These are phyloP conservation scores for Euphorbia corollata DNA, from an alignment of 441 rosid species.

Conservation along the genomic window DNA sequence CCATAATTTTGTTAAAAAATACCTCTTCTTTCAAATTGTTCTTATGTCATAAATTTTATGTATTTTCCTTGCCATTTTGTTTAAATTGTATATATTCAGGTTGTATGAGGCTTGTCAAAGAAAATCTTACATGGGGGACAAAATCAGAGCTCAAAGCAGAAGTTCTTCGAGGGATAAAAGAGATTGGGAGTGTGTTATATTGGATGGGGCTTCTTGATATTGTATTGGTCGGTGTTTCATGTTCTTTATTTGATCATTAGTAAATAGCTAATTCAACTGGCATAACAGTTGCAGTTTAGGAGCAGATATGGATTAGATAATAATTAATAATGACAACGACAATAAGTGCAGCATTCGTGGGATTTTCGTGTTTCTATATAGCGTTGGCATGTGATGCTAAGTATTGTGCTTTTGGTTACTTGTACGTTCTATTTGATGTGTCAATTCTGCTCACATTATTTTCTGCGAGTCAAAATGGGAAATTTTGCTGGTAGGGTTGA, in stretches of 20 bases:
- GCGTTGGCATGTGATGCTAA: slow-evolving; percentile 9
- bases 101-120: slow-evolving; percentile 92
- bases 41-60: neutral
- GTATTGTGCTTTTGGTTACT: neutral
- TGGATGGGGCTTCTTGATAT: slow-evolving; percentile 96
- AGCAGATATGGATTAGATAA: slow-evolving; percentile 5
- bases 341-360: neutral
- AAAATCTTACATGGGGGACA: slow-evolving; percentile 83
- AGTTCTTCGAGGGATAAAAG: slow-evolving; percentile 88
- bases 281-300: neutral
- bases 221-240: slow-evolving; percentile 64
- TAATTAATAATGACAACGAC: neutral
- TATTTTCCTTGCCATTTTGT: slow-evolving; percentile 12
- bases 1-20: neutral
- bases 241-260: slow-evolving; percentile 18
- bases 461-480: slow-evolving; percentile 4
- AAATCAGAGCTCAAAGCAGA: slow-evolving; percentile 88
- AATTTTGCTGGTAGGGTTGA: neutral
- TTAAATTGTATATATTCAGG: slow-evolving; percentile 39
- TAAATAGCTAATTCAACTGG: neutral
- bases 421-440: neutral
- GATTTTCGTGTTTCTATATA: neutral
- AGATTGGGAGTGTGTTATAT: slow-evolving; percentile 92
- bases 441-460: neutral
- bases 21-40: slow-evolving; percentile 1